phyloP scores from a whole-genome alignment of 2,329 filamentous ascomycete species.

The Fusarium musae region DNA sequence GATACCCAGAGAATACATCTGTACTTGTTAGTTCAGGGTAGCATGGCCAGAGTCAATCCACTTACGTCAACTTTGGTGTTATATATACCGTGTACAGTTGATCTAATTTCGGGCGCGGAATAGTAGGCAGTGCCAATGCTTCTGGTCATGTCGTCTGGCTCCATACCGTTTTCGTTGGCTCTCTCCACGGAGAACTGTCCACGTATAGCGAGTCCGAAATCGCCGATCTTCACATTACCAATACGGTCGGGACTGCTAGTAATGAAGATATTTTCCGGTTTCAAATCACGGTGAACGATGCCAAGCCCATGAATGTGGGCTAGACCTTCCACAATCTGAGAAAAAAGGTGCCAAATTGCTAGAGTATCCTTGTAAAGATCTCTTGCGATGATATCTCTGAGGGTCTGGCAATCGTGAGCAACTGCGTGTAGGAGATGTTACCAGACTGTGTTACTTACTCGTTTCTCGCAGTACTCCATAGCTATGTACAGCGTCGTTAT shows the following conservation, averaged over 20 bases:
- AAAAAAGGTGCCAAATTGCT: slow-evolving; percentile 89
- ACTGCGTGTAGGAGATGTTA: background rate
- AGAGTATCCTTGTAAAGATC: slow-evolving; percentile 78
- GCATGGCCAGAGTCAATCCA: slow-evolving; percentile 15
- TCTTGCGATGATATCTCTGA: slow-evolving; percentile 86
- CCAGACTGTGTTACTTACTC: slow-evolving; percentile 60
- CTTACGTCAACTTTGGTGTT: slow-evolving; percentile 90
- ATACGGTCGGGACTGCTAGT: slow-evolving; percentile 73
- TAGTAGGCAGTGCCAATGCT: slow-evolving; percentile 86
- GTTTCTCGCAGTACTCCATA: slow-evolving; percentile 98
- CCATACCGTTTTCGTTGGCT: slow-evolving; percentile 53
- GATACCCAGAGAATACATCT: slow-evolving; percentile 96
- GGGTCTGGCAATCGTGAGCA: slow-evolving; percentile 62
- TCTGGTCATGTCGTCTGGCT: slow-evolving; percentile 73
- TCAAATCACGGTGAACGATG: slow-evolving; percentile 95
- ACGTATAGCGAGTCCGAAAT: slow-evolving; percentile 94
- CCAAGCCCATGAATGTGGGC: slow-evolving; percentile 89
- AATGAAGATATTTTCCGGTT: slow-evolving; percentile 98
- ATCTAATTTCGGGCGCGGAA: slow-evolving; percentile 90
- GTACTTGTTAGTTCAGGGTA: slow-evolving; percentile 13
- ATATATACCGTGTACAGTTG: slow-evolving; percentile 79
- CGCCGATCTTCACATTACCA: slow-evolving; percentile 93
- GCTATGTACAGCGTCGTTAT: slow-evolving; percentile 92
- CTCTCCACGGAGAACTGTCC: slow-evolving; percentile 78
- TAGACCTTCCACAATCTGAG: slow-evolving; percentile 90